These are phyloP conservation scores for Acephala macrosclerotiorum DNA, from an alignment of 2,329 filamentous ascomycete species.

Conservation along the genomic window DNA sequence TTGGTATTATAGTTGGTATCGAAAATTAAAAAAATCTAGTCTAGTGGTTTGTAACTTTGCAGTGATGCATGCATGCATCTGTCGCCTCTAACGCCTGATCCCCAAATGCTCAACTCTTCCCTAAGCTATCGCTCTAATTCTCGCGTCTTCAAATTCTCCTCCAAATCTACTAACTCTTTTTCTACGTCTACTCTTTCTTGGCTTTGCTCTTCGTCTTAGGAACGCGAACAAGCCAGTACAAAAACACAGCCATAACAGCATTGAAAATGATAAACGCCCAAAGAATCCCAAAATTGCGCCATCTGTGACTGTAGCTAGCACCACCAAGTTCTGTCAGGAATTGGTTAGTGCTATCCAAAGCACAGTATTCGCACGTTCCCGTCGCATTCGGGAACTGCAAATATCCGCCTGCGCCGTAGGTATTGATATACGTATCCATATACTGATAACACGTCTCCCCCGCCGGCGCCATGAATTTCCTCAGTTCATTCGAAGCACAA, in stretches of 20 bases:
- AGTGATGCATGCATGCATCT: no score
- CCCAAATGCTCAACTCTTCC: no score
- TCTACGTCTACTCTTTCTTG: conserved; percentile 21
- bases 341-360: conserved; percentile 56
- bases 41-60: no score
- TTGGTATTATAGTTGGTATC: no score
- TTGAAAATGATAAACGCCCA: conserved; percentile 57
- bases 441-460: conserved; percentile 67
- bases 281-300: conserved; percentile 73
- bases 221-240: conserved; percentile 60
- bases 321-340: conserved; percentile 58
- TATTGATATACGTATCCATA: conserved; percentile 55
- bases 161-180: neutral
- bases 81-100: no score
- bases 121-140: no score
- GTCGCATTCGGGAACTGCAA: conserved; percentile 58
- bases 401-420: conserved; percentile 54
- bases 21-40: no score
- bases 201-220: conserved; percentile 49
- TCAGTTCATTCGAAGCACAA: conserved; percentile 74
- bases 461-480: conserved; percentile 65
- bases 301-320: conserved; percentile 61
- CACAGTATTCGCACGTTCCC: conserved; percentile 61
- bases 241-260: conserved; percentile 55
- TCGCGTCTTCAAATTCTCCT: no score